Evolutionary conservation across 2,329 filamentous ascomycete species (phyloP), one percentile per base, ranked within the genome.

Genomic region (Xylariales sp.): DNA sequence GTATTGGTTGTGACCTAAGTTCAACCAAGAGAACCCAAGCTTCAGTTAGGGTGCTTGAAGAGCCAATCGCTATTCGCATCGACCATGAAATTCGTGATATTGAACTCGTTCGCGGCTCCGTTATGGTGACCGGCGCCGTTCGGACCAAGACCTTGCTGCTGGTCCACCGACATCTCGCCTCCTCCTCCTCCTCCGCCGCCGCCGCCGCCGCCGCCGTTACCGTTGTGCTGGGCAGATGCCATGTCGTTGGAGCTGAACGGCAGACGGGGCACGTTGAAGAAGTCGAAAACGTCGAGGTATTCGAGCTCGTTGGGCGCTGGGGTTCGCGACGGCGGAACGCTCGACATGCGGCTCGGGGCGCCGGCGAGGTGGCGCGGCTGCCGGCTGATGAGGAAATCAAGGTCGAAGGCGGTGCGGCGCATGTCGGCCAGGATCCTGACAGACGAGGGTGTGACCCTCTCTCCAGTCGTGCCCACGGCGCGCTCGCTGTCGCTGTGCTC

Each of bases 241-340:
- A 33, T 54, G 13, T 47, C 45, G 37, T 68, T 65, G 10, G 64
- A 61, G 20, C 65, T 65, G 16, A 74, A 61, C 0, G 77, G 74
- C 17, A 95, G 66, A 14, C 88, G 71, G 1, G 90, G 90, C 40
- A 94, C 81, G 56, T 95, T 95, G 70, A 95, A 96, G 56, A 94
- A 95, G 51, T 93, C 88, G 57, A 96, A 95, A 0, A 95, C 86
- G 51, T 95, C 89, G 3, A 95, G 69, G 56, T 94, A 95, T 57
- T 95, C 90, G 4, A 95, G 69, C 54, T 95, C 88, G 49, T 93
- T 88, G 2, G 85, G 77, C 8, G 81, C 85, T 1, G 87, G 85
- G 20, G 82, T 85, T 45, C 79, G 75, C 2, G 76, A 74, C 2
- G 81, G 78, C 1, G 81, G 82, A 16, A 69, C 62, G 48, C 70